These are phyloP conservation scores for Exophiala sideris DNA, from an alignment of 2,329 filamentous ascomycete species.

Conservation along the genomic window DNA sequence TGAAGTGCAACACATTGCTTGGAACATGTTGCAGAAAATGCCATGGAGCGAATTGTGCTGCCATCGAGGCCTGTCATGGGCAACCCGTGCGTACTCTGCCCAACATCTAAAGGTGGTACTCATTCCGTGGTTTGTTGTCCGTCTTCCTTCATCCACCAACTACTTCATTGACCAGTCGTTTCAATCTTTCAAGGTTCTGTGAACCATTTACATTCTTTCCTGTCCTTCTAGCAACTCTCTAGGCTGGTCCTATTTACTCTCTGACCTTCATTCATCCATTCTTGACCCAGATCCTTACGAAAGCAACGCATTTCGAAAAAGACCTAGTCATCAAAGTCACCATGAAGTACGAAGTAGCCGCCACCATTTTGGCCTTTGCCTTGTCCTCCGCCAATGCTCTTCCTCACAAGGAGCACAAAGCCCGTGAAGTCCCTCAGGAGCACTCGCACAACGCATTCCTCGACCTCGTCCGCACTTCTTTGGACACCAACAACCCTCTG, in stretches of 20 bases:
- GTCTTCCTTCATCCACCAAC: not conserved
- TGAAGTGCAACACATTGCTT: slow-evolving; percentile 3
- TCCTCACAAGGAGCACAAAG: slow-evolving; percentile 1
- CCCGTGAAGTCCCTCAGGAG: slow-evolving; percentile 56
- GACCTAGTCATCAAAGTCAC: not conserved
- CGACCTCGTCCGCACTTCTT: slow-evolving; percentile 41
- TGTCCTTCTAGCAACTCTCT: not conserved
- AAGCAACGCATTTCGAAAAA: not conserved
- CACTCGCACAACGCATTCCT: slow-evolving; percentile 54
- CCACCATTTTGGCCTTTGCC: slow-evolving; percentile 1
- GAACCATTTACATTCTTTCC: slow-evolving; percentile 3
- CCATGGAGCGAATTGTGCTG: not conserved
- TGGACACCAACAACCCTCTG: slow-evolving; percentile 48
- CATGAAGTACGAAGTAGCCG: slow-evolving; percentile 11
- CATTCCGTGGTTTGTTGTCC: not conserved
- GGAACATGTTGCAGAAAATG: not conserved
- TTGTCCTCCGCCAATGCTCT: slow-evolving; percentile 4
- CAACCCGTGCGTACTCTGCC: not conserved
- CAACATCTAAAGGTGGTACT: not conserved
- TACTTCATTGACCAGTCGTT: not conserved
- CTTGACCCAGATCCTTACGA: not conserved
- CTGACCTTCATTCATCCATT: not conserved
- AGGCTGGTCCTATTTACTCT: not conserved
- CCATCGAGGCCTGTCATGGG: not conserved
- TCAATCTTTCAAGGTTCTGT: slow-evolving; percentile 4